These are phyloP conservation scores for Microdochium paspali DNA, from an alignment of 2,329 filamentous ascomycete species.

Conservation along the genomic window DNA sequence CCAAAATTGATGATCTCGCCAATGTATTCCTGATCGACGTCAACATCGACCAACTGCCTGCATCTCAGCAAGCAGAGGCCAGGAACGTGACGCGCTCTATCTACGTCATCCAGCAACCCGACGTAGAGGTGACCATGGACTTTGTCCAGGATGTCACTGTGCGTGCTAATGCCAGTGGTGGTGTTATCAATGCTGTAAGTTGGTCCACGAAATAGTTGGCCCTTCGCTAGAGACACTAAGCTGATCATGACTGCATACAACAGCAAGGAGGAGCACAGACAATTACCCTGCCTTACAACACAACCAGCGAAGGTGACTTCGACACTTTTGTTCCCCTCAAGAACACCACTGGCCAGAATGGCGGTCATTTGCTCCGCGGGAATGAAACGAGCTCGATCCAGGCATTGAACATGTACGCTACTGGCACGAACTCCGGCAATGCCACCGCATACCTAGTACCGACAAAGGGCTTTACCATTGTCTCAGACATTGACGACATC, in stretches of 20 bases:
- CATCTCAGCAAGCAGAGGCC: constrained; percentile 54
- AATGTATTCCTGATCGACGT: constrained; percentile 62
- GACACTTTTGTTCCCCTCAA: constrained; percentile 59
- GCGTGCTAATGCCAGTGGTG: constrained; percentile 46
- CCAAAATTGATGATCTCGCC: constrained; percentile 58
- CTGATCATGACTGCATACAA: constrained; percentile 27
- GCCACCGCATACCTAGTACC: constrained; percentile 71
- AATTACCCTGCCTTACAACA: constrained; percentile 54
- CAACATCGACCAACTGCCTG: constrained; percentile 47
- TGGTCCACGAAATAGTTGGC: not conserved
- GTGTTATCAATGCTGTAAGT: constrained; percentile 30
- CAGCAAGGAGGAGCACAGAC: constrained; percentile 50
- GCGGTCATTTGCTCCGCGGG: constrained; percentile 45
- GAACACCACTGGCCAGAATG: constrained; percentile 40
- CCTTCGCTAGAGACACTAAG: constrained; percentile 24
- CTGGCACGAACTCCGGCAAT: constrained; percentile 58
- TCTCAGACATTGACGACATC: constrained; percentile 75
- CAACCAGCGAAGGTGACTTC: constrained; percentile 61
- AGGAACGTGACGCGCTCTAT: constrained; percentile 66
- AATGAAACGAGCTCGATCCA: constrained; percentile 58
- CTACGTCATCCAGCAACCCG: constrained; percentile 63
- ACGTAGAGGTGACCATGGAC: constrained; percentile 54
- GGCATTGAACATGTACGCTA: constrained; percentile 57
- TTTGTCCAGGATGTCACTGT: constrained; percentile 35
- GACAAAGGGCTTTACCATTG: constrained; percentile 56